phyloP scores from a whole-genome alignment of 352 stramenopile genomes.

The Pythium dissimile region DNA sequence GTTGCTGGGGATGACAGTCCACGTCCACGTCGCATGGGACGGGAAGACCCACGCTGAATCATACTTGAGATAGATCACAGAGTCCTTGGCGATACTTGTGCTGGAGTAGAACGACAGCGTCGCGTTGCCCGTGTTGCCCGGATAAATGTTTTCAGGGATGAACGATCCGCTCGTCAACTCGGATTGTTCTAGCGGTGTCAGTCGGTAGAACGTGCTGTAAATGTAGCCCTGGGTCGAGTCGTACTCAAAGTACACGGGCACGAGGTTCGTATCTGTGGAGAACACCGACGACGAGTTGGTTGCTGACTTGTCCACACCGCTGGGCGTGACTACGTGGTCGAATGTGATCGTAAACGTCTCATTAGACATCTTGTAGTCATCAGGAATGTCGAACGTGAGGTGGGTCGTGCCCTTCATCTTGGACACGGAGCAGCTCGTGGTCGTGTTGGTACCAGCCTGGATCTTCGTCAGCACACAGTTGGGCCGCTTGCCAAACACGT shows the following conservation, averaged over 20 bases:
- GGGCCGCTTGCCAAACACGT: constrained; percentile 47
- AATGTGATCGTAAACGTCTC: constrained; percentile 69
- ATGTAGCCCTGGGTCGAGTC: constrained; percentile 63
- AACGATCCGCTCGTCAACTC: constrained; percentile 70
- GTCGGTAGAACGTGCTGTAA: constrained; percentile 67
- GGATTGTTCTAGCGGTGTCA: constrained; percentile 39
- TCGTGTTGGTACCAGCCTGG: constrained; percentile 1
- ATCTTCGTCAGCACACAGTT: constrained; percentile 43
- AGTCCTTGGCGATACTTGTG: constrained; percentile 45
- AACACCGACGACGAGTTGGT: constrained; percentile 32
- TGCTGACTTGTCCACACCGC: constrained; percentile 23
- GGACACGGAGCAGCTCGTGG: constrained; percentile 26
- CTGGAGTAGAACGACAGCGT: constrained; percentile 75
- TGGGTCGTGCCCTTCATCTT: constrained; percentile 54
- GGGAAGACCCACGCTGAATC: constrained; percentile 60
- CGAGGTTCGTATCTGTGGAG: constrained; percentile 53
- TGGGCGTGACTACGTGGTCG: constrained; percentile 58
- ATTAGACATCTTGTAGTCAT: constrained; percentile 41
- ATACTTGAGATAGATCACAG: constrained; percentile 58
- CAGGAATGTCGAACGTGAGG: constrained; percentile 61
- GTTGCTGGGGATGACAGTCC: constrained; percentile 27
- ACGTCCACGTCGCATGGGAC: constrained; percentile 46
- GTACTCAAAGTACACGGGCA: constrained; percentile 75
- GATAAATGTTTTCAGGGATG: constrained; percentile 81
- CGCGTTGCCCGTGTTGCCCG: constrained; percentile 73